Evolutionary conservation across 768 basidiomycete species (phyloP), one percentile per base, ranked within the genome.

Genomic region (Gymnopilus dilepis): DNA sequence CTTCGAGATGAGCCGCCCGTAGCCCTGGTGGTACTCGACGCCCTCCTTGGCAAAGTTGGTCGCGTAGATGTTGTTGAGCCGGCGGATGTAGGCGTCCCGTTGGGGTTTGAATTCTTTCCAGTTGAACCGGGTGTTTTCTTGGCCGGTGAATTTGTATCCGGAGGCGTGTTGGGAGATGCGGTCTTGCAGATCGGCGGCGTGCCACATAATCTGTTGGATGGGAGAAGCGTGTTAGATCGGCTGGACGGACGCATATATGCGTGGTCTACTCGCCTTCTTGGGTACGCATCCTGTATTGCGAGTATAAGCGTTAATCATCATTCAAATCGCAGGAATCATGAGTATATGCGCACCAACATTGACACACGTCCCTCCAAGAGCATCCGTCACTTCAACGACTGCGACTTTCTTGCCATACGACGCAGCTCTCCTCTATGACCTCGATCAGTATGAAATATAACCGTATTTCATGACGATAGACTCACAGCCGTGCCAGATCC

Each of bases 171-270:
- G 85, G 26, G 82, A 80, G 33, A 98, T 76, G 73, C 90, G 92
- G 70, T 99, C 96, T 30, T 90, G 88, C 59, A 94, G 78, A 76
- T 96, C 94, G 26, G 93, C 92, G 40, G 94, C 94, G 64, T 95
- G 91, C 97, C 97, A 99, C 97, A 99, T 99, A 58, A 99, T 88
- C 94, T 97, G n/a, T n/a, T n/a, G n/a, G n/a, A 43, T 33, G 47
- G 22, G 31, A 21, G 17, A 26, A 26, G 42, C 26, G 17, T 12
- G 45, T 59, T n/a, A 55, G 58, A 59, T 30, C 12, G 43, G 38
- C 42, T 52, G 34, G 12, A 34, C 28, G 7, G 33, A 41, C 30
- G 50, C 24, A 58, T 41, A 41, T 55, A 53, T 42, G 56, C 38
- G 45, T 58, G 31, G 37, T 45, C 51, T 19, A 67, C 78, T 50